A percentile compares a stretch with the other conserved stretches of the same genome.
Evolutionary conservation across 352 stramenopile species (phyloP).

Genomic region (Globisporangium middletonii): DNA sequence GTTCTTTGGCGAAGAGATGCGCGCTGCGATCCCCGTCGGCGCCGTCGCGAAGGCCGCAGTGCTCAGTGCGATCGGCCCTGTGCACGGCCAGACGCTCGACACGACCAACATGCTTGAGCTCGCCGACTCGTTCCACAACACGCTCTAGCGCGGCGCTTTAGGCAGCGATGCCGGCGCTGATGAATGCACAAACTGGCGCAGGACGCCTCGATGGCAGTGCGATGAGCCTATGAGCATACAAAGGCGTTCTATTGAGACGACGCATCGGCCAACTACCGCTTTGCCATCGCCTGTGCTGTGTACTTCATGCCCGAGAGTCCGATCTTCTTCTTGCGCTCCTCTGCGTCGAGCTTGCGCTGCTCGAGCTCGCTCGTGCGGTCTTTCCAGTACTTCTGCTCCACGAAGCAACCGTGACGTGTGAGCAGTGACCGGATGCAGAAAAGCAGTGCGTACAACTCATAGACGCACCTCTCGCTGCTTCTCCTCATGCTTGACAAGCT

Average conservation of each 20-base stretch:
- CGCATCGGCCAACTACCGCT: conserved; percentile 5
- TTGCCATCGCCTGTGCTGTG: conserved; percentile 41
- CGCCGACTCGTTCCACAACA: conserved; percentile 76
- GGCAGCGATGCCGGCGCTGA: background rate
- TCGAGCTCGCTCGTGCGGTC: conserved; percentile 56
- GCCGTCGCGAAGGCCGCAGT: conserved; percentile 78
- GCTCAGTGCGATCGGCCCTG: conserved; percentile 69
- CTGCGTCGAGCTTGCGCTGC: conserved; percentile 47
- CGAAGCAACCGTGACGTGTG: background rate
- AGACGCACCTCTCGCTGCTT: conserved; percentile 48
- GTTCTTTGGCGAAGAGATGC: conserved; percentile 66
- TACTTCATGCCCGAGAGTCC: conserved; percentile 72
- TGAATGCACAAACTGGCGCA: too few relatives aligned
- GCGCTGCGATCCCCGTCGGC: conserved; percentile 52
- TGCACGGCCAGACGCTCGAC: conserved; percentile 49
- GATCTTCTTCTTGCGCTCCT: conserved; percentile 74
- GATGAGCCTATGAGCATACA: too few relatives aligned
- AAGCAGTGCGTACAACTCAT: background rate
- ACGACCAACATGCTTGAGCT: conserved; percentile 69
- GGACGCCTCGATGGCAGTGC: background rate
- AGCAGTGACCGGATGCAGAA: background rate
- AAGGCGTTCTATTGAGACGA: too few relatives aligned
- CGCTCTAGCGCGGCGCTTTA: conserved; percentile 19
- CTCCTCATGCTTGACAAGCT: conserved; percentile 49
- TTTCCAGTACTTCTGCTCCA: conserved; percentile 60